Conservation (phyloP, 2,329 filamentous ascomycete genomes). For the Hypoxylon sp. region DNA sequence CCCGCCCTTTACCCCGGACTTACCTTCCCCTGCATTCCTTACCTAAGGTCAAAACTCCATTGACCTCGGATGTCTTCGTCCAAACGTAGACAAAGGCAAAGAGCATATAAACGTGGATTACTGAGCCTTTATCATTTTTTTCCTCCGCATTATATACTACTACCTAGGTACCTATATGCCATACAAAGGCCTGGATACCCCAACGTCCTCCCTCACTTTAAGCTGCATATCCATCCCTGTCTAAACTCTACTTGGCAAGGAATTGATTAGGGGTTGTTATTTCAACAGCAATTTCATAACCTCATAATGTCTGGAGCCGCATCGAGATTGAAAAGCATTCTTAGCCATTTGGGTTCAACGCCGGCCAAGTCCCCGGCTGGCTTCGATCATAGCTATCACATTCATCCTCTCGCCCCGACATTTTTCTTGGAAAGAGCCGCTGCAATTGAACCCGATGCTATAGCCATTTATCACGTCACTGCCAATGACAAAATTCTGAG, state of each 20-base stretch:
- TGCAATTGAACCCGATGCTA: conserved; percentile 86
- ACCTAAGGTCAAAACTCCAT: background rate
- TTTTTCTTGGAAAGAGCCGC: conserved; percentile 90
- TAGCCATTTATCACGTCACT: conserved; percentile 89
- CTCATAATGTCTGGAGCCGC: conserved; percentile 73
- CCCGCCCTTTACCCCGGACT: no score
- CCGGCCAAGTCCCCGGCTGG: conserved; percentile 56
- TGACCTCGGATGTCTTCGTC: conserved; percentile 2
- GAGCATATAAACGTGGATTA: conserved; percentile 7
- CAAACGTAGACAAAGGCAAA: background rate
- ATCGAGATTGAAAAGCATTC: conserved; percentile 72
- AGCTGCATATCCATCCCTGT: background rate
- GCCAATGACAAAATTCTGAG: conserved; percentile 81
- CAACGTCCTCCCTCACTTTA: background rate
- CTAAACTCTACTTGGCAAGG: background rate
- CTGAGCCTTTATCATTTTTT: background rate
- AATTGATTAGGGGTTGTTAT: background rate
- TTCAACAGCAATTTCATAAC: background rate
- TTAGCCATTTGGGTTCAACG: conserved; percentile 64
- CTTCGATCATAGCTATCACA: conserved; percentile 68
- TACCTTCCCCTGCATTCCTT: no score
- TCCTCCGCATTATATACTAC: background rate
- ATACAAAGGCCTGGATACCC: background rate
- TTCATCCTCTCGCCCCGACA: conserved; percentile 87
- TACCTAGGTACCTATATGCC: background rate